phyloP scores from a whole-genome alignment of 371 early-diverging fungal genomes.

The Nosema bombycis region DNA sequence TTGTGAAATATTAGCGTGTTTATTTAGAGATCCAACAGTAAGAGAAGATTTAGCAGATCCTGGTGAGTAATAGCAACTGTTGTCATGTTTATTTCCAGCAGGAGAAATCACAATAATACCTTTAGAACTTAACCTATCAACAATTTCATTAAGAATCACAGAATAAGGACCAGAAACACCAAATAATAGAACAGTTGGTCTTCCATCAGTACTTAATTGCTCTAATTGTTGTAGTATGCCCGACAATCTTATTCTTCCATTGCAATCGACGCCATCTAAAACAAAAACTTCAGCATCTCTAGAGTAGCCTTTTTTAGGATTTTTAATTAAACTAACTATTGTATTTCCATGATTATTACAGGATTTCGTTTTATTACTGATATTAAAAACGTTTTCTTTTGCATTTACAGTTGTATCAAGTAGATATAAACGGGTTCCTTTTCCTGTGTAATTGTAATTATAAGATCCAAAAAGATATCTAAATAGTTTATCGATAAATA shows the following conservation, averaged over 20 bases:
- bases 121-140: conserved; percentile 30
- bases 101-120: conserved; percentile 53
- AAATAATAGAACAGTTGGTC: conserved; percentile 49
- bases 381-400: conserved; percentile 23
- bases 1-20: conserved; percentile 36
- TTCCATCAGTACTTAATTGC: conserved; percentile 19
- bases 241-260: conserved; percentile 47
- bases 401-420: conserved; percentile 53
- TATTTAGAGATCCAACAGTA: conserved; percentile 55
- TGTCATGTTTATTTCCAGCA: conserved; percentile 57
- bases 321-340: conserved; percentile 26
- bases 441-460: conserved; percentile 56
- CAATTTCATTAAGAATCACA: conserved; percentile 44
- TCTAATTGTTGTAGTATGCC: conserved; percentile 57
- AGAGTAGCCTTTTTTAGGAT: conserved; percentile 52
- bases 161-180: conserved; percentile 58
- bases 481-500: conserved; percentile 42
- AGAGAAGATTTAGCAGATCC: conserved; percentile 52
- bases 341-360: conserved; percentile 47
- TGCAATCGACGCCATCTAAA: conserved; percentile 52
- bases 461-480: conserved; percentile 40
- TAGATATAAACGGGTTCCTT: conserved; percentile 48
- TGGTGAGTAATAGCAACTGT: conserved; percentile 61
- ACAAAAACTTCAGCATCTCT: conserved; percentile 43
- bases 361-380: conserved; percentile 22